phyloP scores from a whole-genome alignment of 768 basidiomycete genomes.

The Lactifluus volemus region DNA sequence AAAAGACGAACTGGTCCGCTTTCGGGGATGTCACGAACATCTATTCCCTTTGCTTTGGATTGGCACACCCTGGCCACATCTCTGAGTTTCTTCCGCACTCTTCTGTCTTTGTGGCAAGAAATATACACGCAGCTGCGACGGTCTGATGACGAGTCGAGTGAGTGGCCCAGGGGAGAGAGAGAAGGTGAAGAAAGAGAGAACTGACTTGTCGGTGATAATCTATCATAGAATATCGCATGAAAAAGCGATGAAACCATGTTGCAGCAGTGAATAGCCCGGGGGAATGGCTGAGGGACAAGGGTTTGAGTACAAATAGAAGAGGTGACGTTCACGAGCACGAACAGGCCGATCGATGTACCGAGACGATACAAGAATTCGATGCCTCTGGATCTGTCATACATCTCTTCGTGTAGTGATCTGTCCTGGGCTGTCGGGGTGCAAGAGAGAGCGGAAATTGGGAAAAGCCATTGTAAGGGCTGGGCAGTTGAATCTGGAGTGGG shows the following conservation, averaged over 20 bases:
- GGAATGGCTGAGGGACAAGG: conserved; percentile 46
- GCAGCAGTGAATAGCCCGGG: conserved; percentile 82
- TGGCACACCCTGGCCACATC: conserved; percentile 73
- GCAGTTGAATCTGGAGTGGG: neutral
- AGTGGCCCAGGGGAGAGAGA: neutral
- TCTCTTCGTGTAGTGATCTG: conserved; percentile 45
- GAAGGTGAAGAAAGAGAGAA: conserved; percentile 1
- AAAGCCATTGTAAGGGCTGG: conserved; percentile 13
- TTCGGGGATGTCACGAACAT: conserved; percentile 46
- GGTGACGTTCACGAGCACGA: conserved; percentile 27
- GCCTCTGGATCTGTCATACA: conserved; percentile 72
- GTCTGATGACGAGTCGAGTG: conserved; percentile 39
- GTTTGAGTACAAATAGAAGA: conserved; percentile 7
- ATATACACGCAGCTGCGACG: conserved; percentile 78
- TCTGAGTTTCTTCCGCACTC: conserved; percentile 82
- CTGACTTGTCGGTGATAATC: conserved; percentile 73
- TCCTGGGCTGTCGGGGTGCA: conserved; percentile 18
- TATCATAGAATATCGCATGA: conserved; percentile 79
- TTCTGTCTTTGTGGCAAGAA: conserved; percentile 87
- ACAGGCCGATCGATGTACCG: conserved; percentile 72
- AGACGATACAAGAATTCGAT: conserved; percentile 81
- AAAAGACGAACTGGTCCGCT: conserved; percentile 52
- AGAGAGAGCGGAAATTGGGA: conserved; percentile 10
- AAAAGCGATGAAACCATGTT: conserved; percentile 87
- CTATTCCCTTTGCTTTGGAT: conserved; percentile 52